A percentile compares a stretch with the other conserved stretches of the same genome.
Conservation (phyloP, 176 grass and related monocot species). For the Tillandsia fasciculata region DNA sequence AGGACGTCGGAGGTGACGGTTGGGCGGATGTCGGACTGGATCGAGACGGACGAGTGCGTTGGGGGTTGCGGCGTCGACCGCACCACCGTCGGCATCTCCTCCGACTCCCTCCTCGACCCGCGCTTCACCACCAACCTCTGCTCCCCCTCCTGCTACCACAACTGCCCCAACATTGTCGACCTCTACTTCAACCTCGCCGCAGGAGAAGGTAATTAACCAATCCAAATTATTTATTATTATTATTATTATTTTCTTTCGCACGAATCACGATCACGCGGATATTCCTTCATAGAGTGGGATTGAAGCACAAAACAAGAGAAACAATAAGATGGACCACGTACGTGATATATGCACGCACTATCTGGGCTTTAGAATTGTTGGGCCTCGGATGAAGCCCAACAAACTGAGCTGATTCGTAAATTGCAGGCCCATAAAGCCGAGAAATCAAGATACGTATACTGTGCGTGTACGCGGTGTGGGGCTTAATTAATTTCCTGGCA, state of each 20-base stretch:
- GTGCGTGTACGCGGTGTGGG: not conserved
- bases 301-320: no score
- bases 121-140: slow-evolving; percentile 33
- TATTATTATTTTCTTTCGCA: no score
- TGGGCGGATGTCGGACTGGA: slow-evolving; percentile 19
- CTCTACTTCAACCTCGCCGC: slow-evolving; percentile 74
- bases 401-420: no score
- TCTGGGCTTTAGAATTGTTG: not conserved
- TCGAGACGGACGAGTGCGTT: slow-evolving; percentile 48
- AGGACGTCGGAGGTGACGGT: slow-evolving; percentile 58
- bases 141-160: slow-evolving; percentile 34
- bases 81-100: slow-evolving; percentile 57
- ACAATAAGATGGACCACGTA: no score
- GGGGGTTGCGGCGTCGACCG: slow-evolving; percentile 54
- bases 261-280: no score
- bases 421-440: not conserved
- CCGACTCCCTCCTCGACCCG: slow-evolving; percentile 54
- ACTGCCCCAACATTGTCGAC: slow-evolving; percentile 74
- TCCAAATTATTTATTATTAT: no score
- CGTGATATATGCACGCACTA: not conserved
- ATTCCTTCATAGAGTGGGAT: no score
- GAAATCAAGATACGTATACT: not conserved
- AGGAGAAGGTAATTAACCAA: slow-evolving; percentile 35
- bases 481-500: not conserved
- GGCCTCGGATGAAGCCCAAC: no score